These are phyloP conservation scores for Chrysanthemum lavandulifolium DNA, from an alignment of 129 eudicot species.

Conservation along the genomic window DNA sequence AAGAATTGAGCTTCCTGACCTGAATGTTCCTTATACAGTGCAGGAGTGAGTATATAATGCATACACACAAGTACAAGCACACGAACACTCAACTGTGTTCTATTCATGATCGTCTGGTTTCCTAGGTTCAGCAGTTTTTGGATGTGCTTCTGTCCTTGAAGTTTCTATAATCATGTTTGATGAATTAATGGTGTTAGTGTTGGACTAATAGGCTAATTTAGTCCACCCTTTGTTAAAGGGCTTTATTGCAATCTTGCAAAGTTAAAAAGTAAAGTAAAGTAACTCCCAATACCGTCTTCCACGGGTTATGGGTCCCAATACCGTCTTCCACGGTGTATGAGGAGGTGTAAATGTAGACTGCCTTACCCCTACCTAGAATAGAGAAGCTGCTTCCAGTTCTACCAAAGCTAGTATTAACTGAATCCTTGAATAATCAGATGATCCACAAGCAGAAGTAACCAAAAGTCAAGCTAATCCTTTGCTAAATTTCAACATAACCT, in stretches of 20 bases:
- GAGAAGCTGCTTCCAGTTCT: too few species aligned
- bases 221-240: background rate
- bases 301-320: too few species aligned
- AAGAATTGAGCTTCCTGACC: conserved; percentile 27
- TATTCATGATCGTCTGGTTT: background rate
- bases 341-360: too few species aligned
- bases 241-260: background rate
- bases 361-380: too few species aligned
- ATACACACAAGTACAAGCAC: conserved; percentile 27
- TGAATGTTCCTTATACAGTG: conserved; percentile 26
- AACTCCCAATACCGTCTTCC: too few species aligned
- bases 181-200: background rate
- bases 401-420: background rate
- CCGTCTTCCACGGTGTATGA: too few species aligned
- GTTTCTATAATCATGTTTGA: background rate
- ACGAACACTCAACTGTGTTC: background rate
- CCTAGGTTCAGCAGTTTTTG: background rate
- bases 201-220: background rate
- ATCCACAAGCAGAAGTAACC: background rate
- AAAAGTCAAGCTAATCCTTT: too few species aligned
- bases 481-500: too few species aligned
- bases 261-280: too few species aligned
- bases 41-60: conserved; percentile 12
- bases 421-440: background rate
- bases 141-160: background rate